phyloP scores from a whole-genome alignment of 106 monocot genomes.

The Phalaenopsis equestris region DNA sequence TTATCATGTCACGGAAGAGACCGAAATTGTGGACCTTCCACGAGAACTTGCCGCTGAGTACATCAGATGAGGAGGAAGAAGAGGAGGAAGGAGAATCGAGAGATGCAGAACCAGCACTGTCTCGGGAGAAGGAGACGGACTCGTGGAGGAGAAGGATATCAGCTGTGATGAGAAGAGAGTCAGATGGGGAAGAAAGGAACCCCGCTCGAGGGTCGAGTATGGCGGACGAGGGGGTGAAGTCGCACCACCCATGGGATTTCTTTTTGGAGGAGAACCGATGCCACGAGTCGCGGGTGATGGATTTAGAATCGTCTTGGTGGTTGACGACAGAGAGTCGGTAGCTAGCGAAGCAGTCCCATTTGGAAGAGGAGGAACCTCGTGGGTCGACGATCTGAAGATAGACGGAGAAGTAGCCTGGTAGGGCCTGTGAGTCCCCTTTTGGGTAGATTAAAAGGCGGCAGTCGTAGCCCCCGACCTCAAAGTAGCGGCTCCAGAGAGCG shows the following conservation, averaged over 20 bases:
- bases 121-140: conserved; percentile 44
- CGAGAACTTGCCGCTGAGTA: conserved; percentile 67
- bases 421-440: conserved; percentile 72
- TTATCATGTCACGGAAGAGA: conserved; percentile 78
- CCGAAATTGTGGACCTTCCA: conserved; percentile 82
- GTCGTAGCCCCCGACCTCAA: conserved; percentile 83
- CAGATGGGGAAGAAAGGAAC: conserved; percentile 26
- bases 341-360: conserved; percentile 83
- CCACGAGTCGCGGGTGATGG: conserved; percentile 79
- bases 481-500: conserved; percentile 82
- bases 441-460: conserved; percentile 91
- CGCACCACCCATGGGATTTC: conserved; percentile 95
- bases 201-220: conserved; percentile 45
- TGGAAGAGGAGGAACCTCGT: conserved; percentile 35
- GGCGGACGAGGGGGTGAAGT: conserved; percentile 64
- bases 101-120: conserved; percentile 9
- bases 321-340: conserved; percentile 69
- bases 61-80: conserved; percentile 19
- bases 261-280: conserved; percentile 91
- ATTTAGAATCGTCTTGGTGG: conserved; percentile 43
- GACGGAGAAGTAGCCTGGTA: conserved; percentile 81
- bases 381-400: conserved; percentile 96
- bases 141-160: conserved; percentile 78
- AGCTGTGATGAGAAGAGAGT: conserved; percentile 49
- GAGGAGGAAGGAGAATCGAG: conserved; percentile 7